Base-by-base conservation (phyloP, 768 basidiomycete genomes). In the Russula foetens region DNA sequence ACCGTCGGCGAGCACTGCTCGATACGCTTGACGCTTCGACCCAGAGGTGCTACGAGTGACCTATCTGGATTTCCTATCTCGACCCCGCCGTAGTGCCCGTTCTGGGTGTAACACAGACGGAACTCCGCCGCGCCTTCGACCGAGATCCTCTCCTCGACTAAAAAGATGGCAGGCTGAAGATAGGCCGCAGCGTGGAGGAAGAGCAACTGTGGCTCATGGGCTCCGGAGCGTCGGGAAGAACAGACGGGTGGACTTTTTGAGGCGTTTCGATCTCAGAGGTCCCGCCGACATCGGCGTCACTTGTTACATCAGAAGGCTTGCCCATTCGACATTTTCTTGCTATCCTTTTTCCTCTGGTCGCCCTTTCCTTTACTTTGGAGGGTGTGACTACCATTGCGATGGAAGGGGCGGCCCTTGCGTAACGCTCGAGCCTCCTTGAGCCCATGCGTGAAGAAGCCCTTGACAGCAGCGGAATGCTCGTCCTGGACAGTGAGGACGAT, bases 141-240 rank as follows among this genome's bases (percentile, higher is more conserved):
- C 9, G 81, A 76, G 45, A 77, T 75, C 0, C 75, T 74, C 71
- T 85, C 88, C 71, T 95, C 92, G 63, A 94, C 86, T 29, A 90
- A 74, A 69, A 78, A 76, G 4, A 91, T 75, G 0, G 88, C 89
- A 29, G 92, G 85, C 66, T 91, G 90, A 3, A 94, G 78, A 72
- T 90, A 86, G 3, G 91, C 84, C 4, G 90, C 85, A 3, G 88
- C 92, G 48, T 92, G 85, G 31, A 91, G 76, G 74, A 95, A 95
- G 85, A 92, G 73, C 24, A 90, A 75, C 67, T 94, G 92, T 0
- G 84, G 85, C 69, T 95, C 92, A 94, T 84, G 39, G 93, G 90
- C 59, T 92, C 88, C 0, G 92, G 92, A 12, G 90, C 86, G 63
- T 87, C 84, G 5, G 88, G 85, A 4, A 83, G 79, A 33, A 84